Evolutionary conservation across 495 filamentous ascomycete genomes (phyloP), one percentile per base, ranked within the genome.

Genomic region (Annulohypoxylon bovei): DNA sequence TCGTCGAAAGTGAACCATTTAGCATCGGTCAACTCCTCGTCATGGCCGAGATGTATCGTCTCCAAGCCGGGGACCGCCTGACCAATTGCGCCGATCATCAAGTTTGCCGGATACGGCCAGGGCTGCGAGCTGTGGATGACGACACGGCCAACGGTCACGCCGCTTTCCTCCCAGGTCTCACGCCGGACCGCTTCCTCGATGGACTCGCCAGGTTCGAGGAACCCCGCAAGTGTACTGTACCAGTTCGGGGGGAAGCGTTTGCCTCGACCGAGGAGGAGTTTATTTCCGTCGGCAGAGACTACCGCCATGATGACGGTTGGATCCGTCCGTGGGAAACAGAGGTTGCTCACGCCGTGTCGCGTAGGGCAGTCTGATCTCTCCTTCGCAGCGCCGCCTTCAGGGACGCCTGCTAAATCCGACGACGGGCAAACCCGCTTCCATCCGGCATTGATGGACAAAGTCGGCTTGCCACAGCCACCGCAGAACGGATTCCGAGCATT

Each of bases 221-320:
- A 99, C 0, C 95, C 96, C 0, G 95, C 95, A 2, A 99, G 88
- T 1, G 94, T 97, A 58, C 85, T 89, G 82, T 93, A 98, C 92
- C 92, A 97, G 70, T 88, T 81, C 3, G 87, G 84, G 0, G 95
- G 95, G 87, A 90, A 98, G 25, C 92, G 85, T 74, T 91, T 91
- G 71, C 91, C 88, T 3, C 95, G 90, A 30, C 95, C 95, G 0
- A 99, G 91, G 3, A 98, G 87, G 14, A 98, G 75, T 27, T 89
- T 87, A 71, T 88, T 86, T 33, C 87, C 88, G 72, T 95, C 91
- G 40, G 86, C 79, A 42, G 89, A 93, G 39, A 98, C 83, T 12
- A 97, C 88, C 2, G 95, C 96, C 84, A 97, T 93, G 78, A 99
- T 98, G 64, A 98, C 91, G 4, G 93, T 97, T 2, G 95, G 94